Evolutionary conservation across 2,329 filamentous ascomycete species (phyloP).

Genomic region (Aureobasidium lini): DNA sequence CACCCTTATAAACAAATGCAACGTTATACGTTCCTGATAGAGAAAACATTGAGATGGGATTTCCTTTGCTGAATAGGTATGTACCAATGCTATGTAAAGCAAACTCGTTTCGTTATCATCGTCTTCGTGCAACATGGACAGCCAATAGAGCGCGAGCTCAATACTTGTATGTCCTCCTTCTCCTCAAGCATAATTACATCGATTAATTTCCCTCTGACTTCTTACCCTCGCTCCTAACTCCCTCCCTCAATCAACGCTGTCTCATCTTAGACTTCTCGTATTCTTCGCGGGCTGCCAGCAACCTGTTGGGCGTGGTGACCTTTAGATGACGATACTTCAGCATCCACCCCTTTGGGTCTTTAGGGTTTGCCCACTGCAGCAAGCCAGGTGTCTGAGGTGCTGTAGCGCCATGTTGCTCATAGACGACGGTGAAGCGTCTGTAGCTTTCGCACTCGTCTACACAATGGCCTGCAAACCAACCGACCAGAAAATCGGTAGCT

Average conservation of each 20-base stretch:
- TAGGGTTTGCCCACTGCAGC: slow-evolving; percentile 15
- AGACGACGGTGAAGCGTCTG: slow-evolving; percentile 24
- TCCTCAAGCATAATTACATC: too few relatives aligned
- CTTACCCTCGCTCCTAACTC: too few relatives aligned
- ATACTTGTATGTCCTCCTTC: too few relatives aligned
- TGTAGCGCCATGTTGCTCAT: slow-evolving; percentile 18
- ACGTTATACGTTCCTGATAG: too few relatives aligned
- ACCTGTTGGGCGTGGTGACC: slow-evolving; percentile 17
- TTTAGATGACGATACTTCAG: slow-evolving; percentile 23
- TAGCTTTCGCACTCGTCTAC: slow-evolving; percentile 19
- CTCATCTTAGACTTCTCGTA: slow-evolving; percentile 13
- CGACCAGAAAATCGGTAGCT: slow-evolving; percentile 25
- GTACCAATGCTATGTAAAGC: too few relatives aligned
- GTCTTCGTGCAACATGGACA: too few relatives aligned
- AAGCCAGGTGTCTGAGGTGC: background rate
- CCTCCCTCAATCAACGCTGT: background rate
- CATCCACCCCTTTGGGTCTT: slow-evolving; percentile 22
- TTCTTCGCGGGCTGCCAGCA: slow-evolving; percentile 1
- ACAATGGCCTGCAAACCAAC: slow-evolving; percentile 25
- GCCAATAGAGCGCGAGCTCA: too few relatives aligned
- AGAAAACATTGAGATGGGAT: too few relatives aligned
- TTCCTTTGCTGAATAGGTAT: too few relatives aligned
- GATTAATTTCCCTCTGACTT: too few relatives aligned
- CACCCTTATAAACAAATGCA: too few relatives aligned
- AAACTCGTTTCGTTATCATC: too few relatives aligned